Evolutionary conservation across 2,329 filamentous ascomycete species (phyloP), one percentile per base, ranked within the genome.

Genomic region (Aspergillus proliferans): DNA sequence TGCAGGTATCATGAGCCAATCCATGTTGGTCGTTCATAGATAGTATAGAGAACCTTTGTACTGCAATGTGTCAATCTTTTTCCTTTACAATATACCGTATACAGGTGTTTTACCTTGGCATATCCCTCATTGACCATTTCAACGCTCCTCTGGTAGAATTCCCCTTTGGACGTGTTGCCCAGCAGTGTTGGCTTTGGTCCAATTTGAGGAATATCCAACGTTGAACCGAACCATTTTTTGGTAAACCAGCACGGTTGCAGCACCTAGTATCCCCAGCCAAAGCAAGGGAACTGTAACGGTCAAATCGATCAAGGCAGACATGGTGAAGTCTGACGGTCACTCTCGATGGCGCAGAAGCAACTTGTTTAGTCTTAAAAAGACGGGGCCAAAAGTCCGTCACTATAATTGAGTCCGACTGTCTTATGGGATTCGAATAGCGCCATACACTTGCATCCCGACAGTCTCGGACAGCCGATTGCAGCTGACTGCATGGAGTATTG

Each of bases 131-230:
- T 43, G 22, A 43, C 41, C 41, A 43, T 43, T 26, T 43, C 41
- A 28, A 43, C 14, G 30, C 41, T 43, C 41, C 22, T 43, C 9
- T 43, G 41, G 10, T 43, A 43, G 41, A 28, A 28, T 43, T 28
- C 41, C 3, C 41, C 22, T 28, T 43, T 24, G 34, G 45, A 26
- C 19, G 34, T 54, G 60, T 63, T 21, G 57, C 76, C 3, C 34
- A 38, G 34, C 5, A 38, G 5, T 38, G 34, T 38, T 18, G 34
- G 34, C 34, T 38, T 38, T 38, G 34, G 34, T n/a, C n/a, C 34
- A 7, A 38, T 38, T 38, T 4, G 34, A 38, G 34, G 34, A 38
- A 38, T 38, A 18, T 18, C 34, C 12, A 38, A 38, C 6, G 14
- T 12, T 38, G 34, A 38, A 18, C 6, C 34, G 34, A 15, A 8